Conservation (phyloP, 306 rosid genomes). For the Datisca glomerata region DNA sequence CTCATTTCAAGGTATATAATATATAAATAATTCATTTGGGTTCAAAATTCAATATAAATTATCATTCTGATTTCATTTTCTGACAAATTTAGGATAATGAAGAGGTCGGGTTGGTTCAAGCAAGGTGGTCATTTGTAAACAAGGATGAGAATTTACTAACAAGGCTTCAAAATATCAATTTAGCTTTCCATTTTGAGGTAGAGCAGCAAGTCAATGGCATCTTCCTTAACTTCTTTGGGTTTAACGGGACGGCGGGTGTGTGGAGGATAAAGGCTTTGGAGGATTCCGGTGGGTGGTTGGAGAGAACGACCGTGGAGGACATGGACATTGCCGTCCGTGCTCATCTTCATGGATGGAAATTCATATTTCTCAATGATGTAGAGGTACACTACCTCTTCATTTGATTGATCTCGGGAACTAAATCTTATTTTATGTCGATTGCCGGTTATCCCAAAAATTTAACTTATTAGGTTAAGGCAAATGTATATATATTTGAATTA, state of each 20-base stretch:
- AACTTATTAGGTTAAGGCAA: too few species aligned
- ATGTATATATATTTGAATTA: too few species aligned
- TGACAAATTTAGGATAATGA: slow-evolving; percentile 46
- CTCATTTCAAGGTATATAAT: slow-evolving; percentile 72
- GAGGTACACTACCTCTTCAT: slow-evolving; percentile 35
- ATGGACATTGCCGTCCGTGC: slow-evolving; percentile 95
- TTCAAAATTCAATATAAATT: too few species aligned
- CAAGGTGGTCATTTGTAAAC: slow-evolving; percentile 95
- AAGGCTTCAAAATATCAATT: slow-evolving; percentile 77
- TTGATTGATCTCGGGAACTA: too few species aligned
- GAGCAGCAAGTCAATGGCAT: slow-evolving; percentile 78
- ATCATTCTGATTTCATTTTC: too few species aligned
- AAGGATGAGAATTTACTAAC: slow-evolving; percentile 78
- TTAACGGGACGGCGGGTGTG: slow-evolving; percentile 96
- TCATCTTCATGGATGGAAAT: slow-evolving; percentile 95
- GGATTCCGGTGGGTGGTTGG: slow-evolving; percentile 92
- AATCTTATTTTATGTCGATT: too few species aligned
- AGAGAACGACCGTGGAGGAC: slow-evolving; percentile 93
- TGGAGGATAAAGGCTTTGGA: slow-evolving; percentile 86
- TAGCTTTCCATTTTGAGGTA: slow-evolving; percentile 74
- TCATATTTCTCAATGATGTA: slow-evolving; percentile 83
- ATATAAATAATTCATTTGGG: too few species aligned
- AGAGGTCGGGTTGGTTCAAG: slow-evolving; percentile 77
- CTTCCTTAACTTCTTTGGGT: slow-evolving; percentile 77
- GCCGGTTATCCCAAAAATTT: too few species aligned